Percentiles rank a stretch among this genome's conserved stretches.
Conservation (phyloP, 306 rosid genomes). For the Inga oerstediana region DNA sequence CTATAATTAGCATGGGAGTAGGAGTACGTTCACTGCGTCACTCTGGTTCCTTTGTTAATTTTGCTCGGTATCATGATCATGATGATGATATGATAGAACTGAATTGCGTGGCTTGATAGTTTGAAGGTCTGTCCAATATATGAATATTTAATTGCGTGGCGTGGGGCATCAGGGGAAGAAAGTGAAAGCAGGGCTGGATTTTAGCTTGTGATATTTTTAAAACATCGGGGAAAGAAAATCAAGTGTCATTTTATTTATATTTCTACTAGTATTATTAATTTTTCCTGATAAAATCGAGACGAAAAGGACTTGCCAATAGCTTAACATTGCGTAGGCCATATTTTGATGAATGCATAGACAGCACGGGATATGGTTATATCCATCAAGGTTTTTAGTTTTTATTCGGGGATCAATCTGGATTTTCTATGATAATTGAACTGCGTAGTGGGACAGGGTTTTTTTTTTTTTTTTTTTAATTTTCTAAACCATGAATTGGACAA, state of each 20-base stretch:
- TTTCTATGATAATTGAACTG: no score
- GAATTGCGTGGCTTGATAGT: background rate
- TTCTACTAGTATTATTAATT: background rate
- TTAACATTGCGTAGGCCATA: no score
- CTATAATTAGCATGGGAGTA: background rate
- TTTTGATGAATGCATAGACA: no score
- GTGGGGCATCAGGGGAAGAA: background rate
- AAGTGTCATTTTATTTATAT: background rate
- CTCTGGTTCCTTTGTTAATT: background rate
- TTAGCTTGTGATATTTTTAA: background rate
- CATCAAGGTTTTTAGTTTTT: no score
- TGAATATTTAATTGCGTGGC: background rate
- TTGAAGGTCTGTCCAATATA: background rate
- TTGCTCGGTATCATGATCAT: background rate
- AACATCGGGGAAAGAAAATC: background rate
- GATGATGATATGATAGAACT: background rate
- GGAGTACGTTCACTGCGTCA: background rate
- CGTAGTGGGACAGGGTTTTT: no score
- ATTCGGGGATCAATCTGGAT: background rate
- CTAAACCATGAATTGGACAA: no score
- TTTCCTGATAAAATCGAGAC: background rate
- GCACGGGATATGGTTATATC: no score
- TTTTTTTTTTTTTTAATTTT: no score
- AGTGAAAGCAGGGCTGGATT: background rate
- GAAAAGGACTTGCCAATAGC: background rate